These are phyloP conservation scores for Tylopilus rubrobrunneus DNA, from an alignment of 768 basidiomycete genomes.

Conservation along the genomic window DNA sequence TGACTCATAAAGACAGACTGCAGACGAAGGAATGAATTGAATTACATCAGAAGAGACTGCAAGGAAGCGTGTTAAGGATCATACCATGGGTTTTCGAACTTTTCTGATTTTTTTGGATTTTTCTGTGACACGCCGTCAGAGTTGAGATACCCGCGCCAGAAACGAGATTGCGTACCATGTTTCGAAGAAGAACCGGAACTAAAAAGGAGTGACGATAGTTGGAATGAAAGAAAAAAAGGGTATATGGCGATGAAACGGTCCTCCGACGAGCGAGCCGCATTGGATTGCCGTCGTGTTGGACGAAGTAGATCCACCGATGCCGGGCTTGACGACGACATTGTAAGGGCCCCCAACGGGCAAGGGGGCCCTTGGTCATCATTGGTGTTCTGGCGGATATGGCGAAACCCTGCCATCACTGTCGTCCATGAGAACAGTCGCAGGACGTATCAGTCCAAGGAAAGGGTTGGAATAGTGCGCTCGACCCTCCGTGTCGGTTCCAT, in stretches of 20 bases:
- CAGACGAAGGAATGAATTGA: not conserved
- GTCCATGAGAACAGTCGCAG: not conserved
- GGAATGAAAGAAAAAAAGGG: not conserved
- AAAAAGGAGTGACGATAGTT: not conserved
- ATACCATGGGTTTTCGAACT: no score
- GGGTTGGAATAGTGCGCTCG: not conserved
- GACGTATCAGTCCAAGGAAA: not conserved
- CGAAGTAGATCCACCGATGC: not conserved
- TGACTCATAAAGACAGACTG: not conserved
- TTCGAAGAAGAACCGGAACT: not conserved
- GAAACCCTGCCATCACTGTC: not conserved
- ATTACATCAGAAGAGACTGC: not conserved
- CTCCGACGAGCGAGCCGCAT: not conserved
- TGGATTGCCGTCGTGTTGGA: no score
- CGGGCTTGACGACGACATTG: not conserved
- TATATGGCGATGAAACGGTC: conserved; percentile 3
- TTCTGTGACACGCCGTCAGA: not conserved
- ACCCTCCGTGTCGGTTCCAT: not conserved
- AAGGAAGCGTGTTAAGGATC: not conserved
- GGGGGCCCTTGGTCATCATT: not conserved
- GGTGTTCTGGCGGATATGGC: not conserved
- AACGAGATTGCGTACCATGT: not conserved
- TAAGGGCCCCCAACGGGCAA: not conserved
- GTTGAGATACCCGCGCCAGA: not conserved
- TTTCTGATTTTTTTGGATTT: not conserved